Evolutionary conservation across 2,329 filamentous ascomycete genomes (phyloP).

Genomic region (Cordyceps pruinosa): DNA sequence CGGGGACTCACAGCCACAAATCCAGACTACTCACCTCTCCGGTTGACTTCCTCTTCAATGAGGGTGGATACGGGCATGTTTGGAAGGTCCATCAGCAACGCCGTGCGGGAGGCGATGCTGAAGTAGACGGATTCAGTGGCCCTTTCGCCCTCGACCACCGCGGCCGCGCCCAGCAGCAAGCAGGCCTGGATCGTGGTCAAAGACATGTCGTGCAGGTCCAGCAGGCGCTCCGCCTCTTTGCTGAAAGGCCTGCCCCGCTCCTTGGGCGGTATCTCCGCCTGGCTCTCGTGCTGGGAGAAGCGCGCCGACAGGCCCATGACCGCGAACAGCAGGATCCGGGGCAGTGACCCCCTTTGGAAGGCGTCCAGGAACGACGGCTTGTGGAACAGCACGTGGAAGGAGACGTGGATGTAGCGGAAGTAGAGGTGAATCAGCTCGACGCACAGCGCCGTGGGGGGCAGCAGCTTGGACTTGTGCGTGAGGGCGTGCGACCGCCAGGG

Average conservation of each 20-base stretch:
- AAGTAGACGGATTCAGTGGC: neutral
- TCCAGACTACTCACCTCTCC: neutral
- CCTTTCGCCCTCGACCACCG: neutral
- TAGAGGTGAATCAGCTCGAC: neutral
- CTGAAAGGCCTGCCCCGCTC: neutral
- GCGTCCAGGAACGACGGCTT: neutral
- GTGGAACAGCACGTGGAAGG: neutral
- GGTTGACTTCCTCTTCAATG: neutral
- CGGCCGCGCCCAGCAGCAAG: neutral
- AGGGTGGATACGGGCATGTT: neutral
- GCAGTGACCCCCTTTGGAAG: neutral
- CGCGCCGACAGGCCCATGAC: neutral
- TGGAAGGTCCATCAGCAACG: neutral
- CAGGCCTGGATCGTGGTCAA: neutral
- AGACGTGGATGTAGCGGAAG: neutral
- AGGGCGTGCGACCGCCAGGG: neutral
- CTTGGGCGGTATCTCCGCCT: neutral
- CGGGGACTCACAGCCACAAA: too few species aligned
- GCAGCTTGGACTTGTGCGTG: neutral
- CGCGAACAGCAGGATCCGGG: neutral
- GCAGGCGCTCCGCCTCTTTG: neutral
- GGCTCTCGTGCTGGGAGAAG: neutral
- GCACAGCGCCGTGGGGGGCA: neutral
- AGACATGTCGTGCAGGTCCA: neutral
- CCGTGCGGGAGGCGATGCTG: neutral